Conservation (phyloP, 116 monocot species). For the Trichopus zeylanicus region DNA sequence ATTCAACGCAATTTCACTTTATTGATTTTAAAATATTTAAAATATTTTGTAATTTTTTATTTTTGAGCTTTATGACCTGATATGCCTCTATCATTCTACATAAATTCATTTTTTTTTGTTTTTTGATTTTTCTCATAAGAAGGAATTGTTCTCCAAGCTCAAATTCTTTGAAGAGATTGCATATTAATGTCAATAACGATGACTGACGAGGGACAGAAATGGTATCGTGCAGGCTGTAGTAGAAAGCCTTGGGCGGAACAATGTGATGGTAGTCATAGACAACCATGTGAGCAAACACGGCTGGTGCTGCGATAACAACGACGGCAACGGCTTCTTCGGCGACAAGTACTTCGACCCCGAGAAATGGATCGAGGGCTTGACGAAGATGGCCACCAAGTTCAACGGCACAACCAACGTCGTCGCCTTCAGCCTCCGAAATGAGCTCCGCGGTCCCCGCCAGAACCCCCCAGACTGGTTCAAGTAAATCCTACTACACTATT, state of each 20-base stretch:
- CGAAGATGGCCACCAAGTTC: slow-evolving; percentile 2
- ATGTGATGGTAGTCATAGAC: slow-evolving; percentile 11
- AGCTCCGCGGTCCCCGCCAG: slow-evolving; percentile 21
- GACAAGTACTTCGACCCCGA: slow-evolving; percentile 14
- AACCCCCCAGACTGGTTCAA: slow-evolving; percentile 15
- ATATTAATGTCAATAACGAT: too few relatives aligned
- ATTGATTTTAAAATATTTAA: too few relatives aligned
- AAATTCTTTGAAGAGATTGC: too few relatives aligned
- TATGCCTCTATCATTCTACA: too few relatives aligned
- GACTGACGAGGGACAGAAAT: too few relatives aligned
- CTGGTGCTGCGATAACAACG: slow-evolving; percentile 11
- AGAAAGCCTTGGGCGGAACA: not conserved
- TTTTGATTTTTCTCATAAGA: too few relatives aligned
- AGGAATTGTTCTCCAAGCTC: too few relatives aligned
- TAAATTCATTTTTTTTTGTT: too few relatives aligned
- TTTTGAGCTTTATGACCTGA: too few relatives aligned
- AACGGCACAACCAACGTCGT: slow-evolving; percentile 12
- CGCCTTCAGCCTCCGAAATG: slow-evolving; percentile 29
- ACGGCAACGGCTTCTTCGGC: slow-evolving; percentile 19
- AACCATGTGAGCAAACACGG: slow-evolving; percentile 14
- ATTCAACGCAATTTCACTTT: too few relatives aligned
- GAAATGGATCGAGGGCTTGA: slow-evolving; percentile 1
- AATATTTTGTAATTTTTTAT: too few relatives aligned
- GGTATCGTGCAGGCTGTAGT: slow-evolving; percentile 14
- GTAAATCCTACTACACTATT: not conserved